A percentile compares a stretch with the other conserved stretches of the same genome.
Conservation (phyloP, 1,139 yeast species). For the Lodderomyces orthopsilosis region DNA sequence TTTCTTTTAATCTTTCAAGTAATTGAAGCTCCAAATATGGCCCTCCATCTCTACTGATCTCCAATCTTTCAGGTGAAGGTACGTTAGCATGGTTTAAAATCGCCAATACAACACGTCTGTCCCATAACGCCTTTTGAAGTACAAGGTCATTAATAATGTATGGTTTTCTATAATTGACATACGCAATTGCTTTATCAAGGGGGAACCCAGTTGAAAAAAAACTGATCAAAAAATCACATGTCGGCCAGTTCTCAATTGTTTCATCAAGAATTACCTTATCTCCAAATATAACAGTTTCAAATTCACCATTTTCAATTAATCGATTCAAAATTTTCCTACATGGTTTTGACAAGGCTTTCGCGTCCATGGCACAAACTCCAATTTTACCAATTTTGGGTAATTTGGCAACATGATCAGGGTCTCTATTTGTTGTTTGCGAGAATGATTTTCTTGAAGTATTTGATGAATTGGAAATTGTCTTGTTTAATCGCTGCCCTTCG, state of each 20-base stretch:
- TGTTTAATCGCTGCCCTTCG: constrained; percentile 22
- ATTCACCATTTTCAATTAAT: constrained; percentile 88
- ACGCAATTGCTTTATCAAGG: constrained; percentile 87
- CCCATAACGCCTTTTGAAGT: constrained; percentile 95
- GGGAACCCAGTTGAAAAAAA: constrained; percentile 97
- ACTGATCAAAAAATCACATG: constrained; percentile 90
- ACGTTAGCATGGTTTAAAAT: constrained; percentile 81
- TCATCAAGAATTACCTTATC: constrained; percentile 97
- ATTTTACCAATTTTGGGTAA: constrained; percentile 84
- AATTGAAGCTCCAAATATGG: constrained; percentile 72
- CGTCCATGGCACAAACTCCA: constrained; percentile 99
- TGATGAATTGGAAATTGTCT: constrained; percentile 37
- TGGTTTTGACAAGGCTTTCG: constrained; percentile 93
- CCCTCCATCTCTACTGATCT: constrained; percentile 95
- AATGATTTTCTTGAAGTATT: constrained; percentile 41
- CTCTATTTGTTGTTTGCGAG: constrained; percentile 29
- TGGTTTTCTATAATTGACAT: constrained; percentile 87
- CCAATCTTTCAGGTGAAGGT: constrained; percentile 84
- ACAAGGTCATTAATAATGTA: constrained; percentile 83
- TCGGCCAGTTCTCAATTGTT: constrained; percentile 94
- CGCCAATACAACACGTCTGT: constrained; percentile 81
- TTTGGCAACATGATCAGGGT: constrained; percentile 40
- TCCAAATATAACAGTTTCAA: constrained; percentile 95
- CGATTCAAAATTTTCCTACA: constrained; percentile 88
- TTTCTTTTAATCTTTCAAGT: constrained; percentile 40